Evolutionary conservation across 345 rosid genomes (phyloP).

Genomic region (Barbarea vulgaris): DNA sequence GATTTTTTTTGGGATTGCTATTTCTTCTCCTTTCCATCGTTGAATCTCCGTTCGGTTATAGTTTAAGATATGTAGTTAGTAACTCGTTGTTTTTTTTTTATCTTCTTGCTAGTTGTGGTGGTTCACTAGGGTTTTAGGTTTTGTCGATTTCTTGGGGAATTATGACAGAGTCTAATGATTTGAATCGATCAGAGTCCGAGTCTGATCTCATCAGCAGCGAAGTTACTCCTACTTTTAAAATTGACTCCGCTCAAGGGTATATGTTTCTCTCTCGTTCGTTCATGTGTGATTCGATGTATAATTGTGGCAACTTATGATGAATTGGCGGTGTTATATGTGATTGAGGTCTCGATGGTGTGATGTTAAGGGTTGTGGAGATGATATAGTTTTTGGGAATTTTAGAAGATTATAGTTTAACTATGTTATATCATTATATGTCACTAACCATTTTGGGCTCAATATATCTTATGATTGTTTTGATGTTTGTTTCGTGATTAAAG

Average conservation of each 20-base stretch:
- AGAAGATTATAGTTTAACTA: not conserved
- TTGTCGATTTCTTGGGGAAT: not conserved
- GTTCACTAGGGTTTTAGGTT: not conserved
- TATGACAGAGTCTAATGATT: constrained; percentile 7
- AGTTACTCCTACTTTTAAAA: constrained; percentile 2
- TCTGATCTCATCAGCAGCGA: not conserved
- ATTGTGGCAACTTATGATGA: not conserved
- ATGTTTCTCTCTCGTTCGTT: not conserved
- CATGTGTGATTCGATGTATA: not conserved
- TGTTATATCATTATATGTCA: not conserved
- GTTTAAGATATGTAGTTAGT: not conserved
- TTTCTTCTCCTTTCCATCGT: not conserved
- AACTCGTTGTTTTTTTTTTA: not conserved
- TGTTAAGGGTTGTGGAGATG: not conserved
- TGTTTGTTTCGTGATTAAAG: not conserved
- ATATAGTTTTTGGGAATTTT: not conserved
- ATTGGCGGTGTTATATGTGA: not conserved
- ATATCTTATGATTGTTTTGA: not conserved
- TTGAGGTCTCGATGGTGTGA: not conserved
- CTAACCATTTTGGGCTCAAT: too few relatives aligned
- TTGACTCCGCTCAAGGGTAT: not conserved
- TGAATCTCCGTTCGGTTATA: not conserved
- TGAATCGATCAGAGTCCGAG: too few relatives aligned
- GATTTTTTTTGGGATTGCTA: not conserved
- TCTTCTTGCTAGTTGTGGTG: not conserved